Base-by-base conservation (phyloP, 495 filamentous ascomycete genomes). In the Aspergillus saccharolyticus region DNA sequence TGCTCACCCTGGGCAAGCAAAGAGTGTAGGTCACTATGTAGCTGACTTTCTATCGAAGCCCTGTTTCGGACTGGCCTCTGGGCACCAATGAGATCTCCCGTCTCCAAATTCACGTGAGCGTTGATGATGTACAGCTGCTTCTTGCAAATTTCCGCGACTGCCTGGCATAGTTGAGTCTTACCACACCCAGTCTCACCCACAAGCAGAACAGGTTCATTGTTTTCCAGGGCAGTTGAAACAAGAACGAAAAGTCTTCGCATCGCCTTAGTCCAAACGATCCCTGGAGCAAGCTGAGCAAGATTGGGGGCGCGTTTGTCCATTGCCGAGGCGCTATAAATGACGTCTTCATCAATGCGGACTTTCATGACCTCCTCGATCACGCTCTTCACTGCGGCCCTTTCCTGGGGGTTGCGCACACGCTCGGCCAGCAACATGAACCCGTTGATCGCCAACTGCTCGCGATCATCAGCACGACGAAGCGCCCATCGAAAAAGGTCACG, bases 401-500 rank as follows among this genome's bases (percentile, higher is more conserved):
- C 95, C 59, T 95, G 87, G 16, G 84, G 80, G 63, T 96, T 95
- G n/a, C 95, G 82, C 0, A 97, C 94, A 49, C 95, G 83, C 71
- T 99, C 95, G 1, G 85, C 95, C 43, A 99, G 81, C 2, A 99
- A 83, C 90, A 97, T 96, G 67, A 88, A 99, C 0, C 95, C 95
- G 70, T 97, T 92, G 7, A 85, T 80, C 5, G 94, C 95, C 54
- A 99, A 81, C 60, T 97, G 87, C 50, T 96, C 88, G 18, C 89
- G 82, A 28, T 88, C 89, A 57, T 96, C 90, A 0, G 89, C 89
- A 44, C 84, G 83, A 63, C 95, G 81, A 43, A 91, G 75, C n/a
- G 95, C 93, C 95, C 95, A 99, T 56, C 95, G 80, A 63, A 99
- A 99, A 4, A 99, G 82, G 72, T 99, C 95, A 79, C 95, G 81